A percentile compares a stretch with the other conserved stretches of the same genome.
Evolutionary conservation across 1,284 basidiomycete genomes (phyloP).

Genomic region (Papiliotrema flavescens): DNA sequence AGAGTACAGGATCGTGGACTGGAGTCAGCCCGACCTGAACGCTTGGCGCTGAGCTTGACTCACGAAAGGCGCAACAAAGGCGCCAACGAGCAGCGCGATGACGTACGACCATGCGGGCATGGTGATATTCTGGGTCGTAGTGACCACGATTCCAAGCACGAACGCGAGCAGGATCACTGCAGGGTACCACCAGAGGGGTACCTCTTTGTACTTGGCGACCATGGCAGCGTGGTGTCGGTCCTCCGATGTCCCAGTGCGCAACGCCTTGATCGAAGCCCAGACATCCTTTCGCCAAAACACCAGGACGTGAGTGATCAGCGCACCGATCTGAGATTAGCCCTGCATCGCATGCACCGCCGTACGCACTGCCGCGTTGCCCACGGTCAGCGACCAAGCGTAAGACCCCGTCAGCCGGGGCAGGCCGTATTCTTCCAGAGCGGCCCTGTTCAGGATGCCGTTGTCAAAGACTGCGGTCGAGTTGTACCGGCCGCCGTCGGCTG

Average conservation of each 20-base stretch:
- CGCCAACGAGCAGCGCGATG: constrained; percentile 19
- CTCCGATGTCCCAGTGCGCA: constrained; percentile 52
- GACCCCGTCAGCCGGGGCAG: constrained; percentile 45
- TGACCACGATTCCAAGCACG: constrained; percentile 20
- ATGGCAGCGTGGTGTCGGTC: constrained; percentile 56
- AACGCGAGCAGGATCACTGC: constrained; percentile 16
- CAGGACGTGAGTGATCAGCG: constrained; percentile 57
- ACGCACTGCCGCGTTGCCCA: constrained; percentile 32
- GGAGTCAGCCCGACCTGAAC: neutral
- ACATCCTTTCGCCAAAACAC: constrained; percentile 38
- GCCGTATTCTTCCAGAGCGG: constrained; percentile 22
- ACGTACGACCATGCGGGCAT: constrained; percentile 20
- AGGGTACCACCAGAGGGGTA: constrained; percentile 34
- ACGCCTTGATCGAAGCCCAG: constrained; percentile 54
- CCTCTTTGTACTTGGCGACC: constrained; percentile 37
- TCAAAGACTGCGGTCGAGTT: constrained; percentile 50
- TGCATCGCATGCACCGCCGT: neutral
- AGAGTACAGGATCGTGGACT: constrained; percentile 20
- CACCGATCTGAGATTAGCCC: constrained; percentile 54
- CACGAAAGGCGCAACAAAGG: constrained; percentile 22
- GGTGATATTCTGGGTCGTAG: constrained; percentile 21
- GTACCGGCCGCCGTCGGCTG: constrained; percentile 26
- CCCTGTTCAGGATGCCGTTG: constrained; percentile 23
- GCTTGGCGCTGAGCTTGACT: neutral
- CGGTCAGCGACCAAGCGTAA: constrained; percentile 59